Evolutionary conservation across 208 protist genomes (phyloP), one percentile per base, ranked within the genome.

Genomic region (Leishmania mexicana): DNA sequence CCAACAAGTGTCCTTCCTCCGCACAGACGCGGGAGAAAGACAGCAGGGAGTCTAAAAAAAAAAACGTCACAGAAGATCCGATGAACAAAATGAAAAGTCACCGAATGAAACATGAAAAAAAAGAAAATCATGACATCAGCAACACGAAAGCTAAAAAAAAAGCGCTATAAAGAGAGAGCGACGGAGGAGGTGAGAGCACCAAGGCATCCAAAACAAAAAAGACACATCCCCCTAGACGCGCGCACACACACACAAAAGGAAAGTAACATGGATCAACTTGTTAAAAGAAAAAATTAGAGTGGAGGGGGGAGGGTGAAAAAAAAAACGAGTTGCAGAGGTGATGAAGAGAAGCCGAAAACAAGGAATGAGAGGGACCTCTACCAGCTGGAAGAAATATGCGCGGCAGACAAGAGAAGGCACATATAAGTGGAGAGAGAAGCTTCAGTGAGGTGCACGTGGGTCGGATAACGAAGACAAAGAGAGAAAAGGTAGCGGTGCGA

Each of bases 251-350:
- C 40, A 73, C 19, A 73, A 15, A 73, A 15, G 24, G 11, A 49
- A 4, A 31, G 8, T 10, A 11, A 21, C 10, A 24, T 21, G 21
- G 24, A 51, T 51, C 40, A 73, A 51, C 19, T 10, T 15, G 35
- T 51, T n/a, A 71, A 8, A 17, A 71, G 5, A 47, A 73, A 51
- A 28, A n/a, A 51, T 28, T 7, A 45, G 68, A 73, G 40, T 17
- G 15, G 15, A 13, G 54, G 21, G 19, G 7, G 68, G 21, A 3
- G 7, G 68, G 40, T 1, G 35, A 67, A 75, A 81, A 62, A 47
- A 79, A 28, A 85, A 47, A 70, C 58, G 65, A n/a, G 57, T 72
- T n/a, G 47, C 38, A 38, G 31, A 68, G 4, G 31, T 42, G 62
- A 35, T 11, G 65, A 71, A 28, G 65, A 40, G 65, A 38, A 11